Conservation (phyloP, 2,329 filamentous ascomycete species). For the Hypoxylon sp. region DNA sequence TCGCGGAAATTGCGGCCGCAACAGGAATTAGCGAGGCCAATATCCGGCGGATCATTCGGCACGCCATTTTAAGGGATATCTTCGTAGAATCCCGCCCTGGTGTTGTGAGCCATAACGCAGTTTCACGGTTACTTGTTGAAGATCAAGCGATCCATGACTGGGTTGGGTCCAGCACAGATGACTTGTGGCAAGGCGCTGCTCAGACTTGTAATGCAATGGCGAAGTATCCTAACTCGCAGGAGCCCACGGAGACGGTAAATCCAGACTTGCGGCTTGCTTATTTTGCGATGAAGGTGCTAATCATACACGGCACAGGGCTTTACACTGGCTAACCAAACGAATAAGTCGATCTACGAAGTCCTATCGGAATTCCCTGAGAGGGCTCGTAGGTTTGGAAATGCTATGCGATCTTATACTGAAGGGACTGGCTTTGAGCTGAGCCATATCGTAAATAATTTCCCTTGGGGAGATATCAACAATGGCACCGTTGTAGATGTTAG, state of each 20-base stretch:
- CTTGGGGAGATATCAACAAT: slow-evolving; percentile 32
- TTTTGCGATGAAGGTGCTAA: too few relatives aligned
- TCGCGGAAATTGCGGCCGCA: too few relatives aligned
- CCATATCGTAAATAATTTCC: slow-evolving; percentile 36
- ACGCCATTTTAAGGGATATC: background rate
- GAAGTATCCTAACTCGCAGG: slow-evolving; percentile 35
- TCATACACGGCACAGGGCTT: slow-evolving; percentile 31
- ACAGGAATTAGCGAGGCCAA: too few relatives aligned
- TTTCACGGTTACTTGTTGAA: slow-evolving; percentile 42
- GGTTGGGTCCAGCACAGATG: slow-evolving; percentile 32
- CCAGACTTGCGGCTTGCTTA: too few relatives aligned
- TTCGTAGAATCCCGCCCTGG: slow-evolving; percentile 36
- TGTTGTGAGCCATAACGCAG: slow-evolving; percentile 36
- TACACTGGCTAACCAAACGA: slow-evolving; percentile 35
- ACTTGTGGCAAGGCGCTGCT: slow-evolving; percentile 40
- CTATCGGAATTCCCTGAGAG: slow-evolving; percentile 38
- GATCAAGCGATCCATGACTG: slow-evolving; percentile 40
- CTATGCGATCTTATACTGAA: slow-evolving; percentile 34
- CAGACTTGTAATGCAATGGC: slow-evolving; percentile 36
- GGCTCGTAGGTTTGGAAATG: slow-evolving; percentile 37
- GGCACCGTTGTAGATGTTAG: slow-evolving; percentile 42
- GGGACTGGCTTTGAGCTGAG: slow-evolving; percentile 31
- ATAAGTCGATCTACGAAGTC: slow-evolving; percentile 39
- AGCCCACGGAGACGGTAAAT: slow-evolving; percentile 40
- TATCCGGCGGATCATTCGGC: too few relatives aligned